Evolutionary conservation across 805 yeast genomes (phyloP).

Genomic region (Barnettozyma californica): DNA sequence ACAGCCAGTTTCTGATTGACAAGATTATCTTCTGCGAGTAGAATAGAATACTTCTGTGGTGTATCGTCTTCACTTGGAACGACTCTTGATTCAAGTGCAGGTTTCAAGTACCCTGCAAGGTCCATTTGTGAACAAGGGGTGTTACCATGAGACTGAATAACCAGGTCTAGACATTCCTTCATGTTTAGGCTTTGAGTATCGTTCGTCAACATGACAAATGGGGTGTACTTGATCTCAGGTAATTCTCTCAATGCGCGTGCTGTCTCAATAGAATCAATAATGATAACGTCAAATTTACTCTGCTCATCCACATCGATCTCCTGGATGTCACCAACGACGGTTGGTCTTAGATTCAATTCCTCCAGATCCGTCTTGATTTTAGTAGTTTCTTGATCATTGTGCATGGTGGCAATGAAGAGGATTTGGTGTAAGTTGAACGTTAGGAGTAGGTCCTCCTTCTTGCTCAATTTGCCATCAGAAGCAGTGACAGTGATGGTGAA

Average conservation of each 20-base stretch:
- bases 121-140: conserved; percentile 82
- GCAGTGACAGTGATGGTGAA: conserved; percentile 79
- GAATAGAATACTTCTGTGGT: conserved; percentile 63
- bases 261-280: conserved; percentile 73
- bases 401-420: conserved; percentile 63
- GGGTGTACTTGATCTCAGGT: conserved; percentile 79
- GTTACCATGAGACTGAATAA: conserved; percentile 83
- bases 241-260: conserved; percentile 64
- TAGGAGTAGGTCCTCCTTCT: conserved; percentile 61
- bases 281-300: conserved; percentile 70
- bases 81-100: conserved; percentile 79
- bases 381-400: conserved; percentile 43
- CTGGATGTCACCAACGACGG: conserved; percentile 48
- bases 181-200: conserved; percentile 72
- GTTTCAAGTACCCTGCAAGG: conserved; percentile 75
- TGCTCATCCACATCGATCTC: conserved; percentile 48
- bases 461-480: conserved; percentile 50
- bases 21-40: conserved; percentile 82
- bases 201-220: conserved; percentile 73
- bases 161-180: conserved; percentile 78
- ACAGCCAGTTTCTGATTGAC: conserved; percentile 88
- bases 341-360: conserved; percentile 56
- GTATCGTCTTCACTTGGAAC: conserved; percentile 79
- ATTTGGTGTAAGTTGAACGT: conserved; percentile 72
- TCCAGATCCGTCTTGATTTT: conserved; percentile 46